phyloP scores from a whole-genome alignment of 108 stramenopile genomes.

The Cyclotella choctawhatcheeana region DNA sequence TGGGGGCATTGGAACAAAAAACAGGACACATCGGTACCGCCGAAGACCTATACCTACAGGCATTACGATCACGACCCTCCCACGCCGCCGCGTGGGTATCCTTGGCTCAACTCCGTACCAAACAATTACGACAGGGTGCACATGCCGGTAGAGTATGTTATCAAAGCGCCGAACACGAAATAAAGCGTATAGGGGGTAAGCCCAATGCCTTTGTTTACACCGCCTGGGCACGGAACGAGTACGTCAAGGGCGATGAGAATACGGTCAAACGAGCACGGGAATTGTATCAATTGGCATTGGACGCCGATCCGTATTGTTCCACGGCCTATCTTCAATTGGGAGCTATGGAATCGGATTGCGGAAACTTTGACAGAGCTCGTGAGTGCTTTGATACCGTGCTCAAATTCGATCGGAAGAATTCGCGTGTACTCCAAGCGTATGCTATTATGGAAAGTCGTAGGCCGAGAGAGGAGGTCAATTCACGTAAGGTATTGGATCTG shows the following conservation, averaged over 20 bases:
- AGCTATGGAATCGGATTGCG: conserved; percentile 78
- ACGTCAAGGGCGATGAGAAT: conserved; percentile 63
- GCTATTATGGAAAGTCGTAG: conserved; percentile 90
- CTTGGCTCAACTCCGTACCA: conserved; percentile 82
- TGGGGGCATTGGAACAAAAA: conserved; percentile 83
- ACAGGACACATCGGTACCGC: conserved; percentile 74
- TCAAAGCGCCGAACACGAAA: conserved; percentile 76
- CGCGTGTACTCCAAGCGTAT: conserved; percentile 88
- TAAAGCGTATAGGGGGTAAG: conserved; percentile 59
- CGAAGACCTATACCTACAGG: conserved; percentile 75
- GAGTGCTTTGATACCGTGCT: conserved; percentile 82
- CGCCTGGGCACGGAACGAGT: conserved; percentile 89
- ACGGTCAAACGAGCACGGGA: conserved; percentile 59
- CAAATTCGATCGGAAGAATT: conserved; percentile 84
- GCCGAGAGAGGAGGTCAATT: conserved; percentile 62
- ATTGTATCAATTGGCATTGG: conserved; percentile 67
- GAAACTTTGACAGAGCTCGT: conserved; percentile 75
- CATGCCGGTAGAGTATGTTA: conserved; percentile 78
- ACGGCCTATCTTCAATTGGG: conserved; percentile 86
- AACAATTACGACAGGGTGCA: conserved; percentile 77
- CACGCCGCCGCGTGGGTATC: conserved; percentile 89
- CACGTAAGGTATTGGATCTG: conserved; percentile 79
- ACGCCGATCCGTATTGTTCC: conserved; percentile 79
- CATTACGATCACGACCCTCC: conserved; percentile 70
- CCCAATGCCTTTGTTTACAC: conserved; percentile 83